Percentiles rank a stretch among this genome's conserved stretches.
Conservation (phyloP, 441 rosid species). For the Omphalea diandra region DNA sequence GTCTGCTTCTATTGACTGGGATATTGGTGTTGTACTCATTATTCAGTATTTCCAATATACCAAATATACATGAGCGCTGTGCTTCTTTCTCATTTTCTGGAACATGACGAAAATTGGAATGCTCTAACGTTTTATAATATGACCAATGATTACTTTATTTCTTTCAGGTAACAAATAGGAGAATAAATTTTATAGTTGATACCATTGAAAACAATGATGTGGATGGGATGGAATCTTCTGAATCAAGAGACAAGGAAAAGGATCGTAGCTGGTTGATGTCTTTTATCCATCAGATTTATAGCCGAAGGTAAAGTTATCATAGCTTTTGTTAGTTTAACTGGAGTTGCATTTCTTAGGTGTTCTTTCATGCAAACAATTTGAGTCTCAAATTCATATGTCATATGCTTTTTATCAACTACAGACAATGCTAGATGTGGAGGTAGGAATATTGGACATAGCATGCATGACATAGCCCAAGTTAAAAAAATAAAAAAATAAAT, state of each 20-base stretch:
- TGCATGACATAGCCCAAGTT: too few relatives aligned
- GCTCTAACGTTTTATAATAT: background rate
- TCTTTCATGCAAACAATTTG: constrained; percentile 12
- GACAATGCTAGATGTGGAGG: too few relatives aligned
- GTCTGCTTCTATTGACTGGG: background rate
- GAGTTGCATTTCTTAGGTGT: constrained; percentile 14
- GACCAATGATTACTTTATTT: background rate
- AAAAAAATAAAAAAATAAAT: too few relatives aligned
- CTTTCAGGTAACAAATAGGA: constrained; percentile 81
- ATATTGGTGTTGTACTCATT: background rate
- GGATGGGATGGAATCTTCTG: constrained; percentile 51
- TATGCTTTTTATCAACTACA: too few relatives aligned
- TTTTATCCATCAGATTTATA: constrained; percentile 93
- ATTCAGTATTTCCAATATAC: constrained; percentile 11
- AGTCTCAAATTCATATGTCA: background rate
- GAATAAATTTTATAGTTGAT: constrained; percentile 92
- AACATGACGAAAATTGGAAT: constrained; percentile 20
- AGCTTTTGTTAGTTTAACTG: constrained; percentile 16
- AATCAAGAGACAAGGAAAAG: constrained; percentile 59
- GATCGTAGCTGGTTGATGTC: constrained; percentile 92
- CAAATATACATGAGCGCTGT: constrained; percentile 5
- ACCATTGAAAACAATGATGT: constrained; percentile 43
- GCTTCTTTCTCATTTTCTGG: constrained; percentile 11
- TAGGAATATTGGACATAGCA: too few relatives aligned
- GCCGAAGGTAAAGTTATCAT: constrained; percentile 70